Conservation (phyloP, 768 basidiomycete species). For the Hemileccinum rubropunctum region DNA sequence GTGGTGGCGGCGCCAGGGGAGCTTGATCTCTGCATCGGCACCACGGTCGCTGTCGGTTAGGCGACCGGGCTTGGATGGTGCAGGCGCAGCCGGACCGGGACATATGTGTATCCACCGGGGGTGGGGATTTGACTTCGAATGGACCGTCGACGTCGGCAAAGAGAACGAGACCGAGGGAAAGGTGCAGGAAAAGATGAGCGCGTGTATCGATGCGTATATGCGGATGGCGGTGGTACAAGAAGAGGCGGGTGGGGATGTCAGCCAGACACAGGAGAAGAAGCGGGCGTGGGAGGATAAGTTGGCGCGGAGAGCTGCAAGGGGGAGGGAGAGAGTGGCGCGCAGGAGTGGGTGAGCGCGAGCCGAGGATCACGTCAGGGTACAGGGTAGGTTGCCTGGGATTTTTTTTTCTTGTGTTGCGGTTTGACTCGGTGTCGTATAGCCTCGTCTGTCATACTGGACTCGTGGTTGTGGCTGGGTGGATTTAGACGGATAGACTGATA, state of each 20-base stretch:
- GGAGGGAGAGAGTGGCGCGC: constrained; percentile 27
- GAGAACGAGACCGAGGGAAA: constrained; percentile 17
- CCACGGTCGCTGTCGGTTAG: constrained; percentile 20
- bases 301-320: constrained; percentile 36
- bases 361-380: not conserved
- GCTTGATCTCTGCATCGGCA: constrained; percentile 49
- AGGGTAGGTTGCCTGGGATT: constrained; percentile 10
- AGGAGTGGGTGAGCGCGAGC: constrained; percentile 11
- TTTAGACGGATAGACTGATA: not conserved
- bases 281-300: constrained; percentile 40
- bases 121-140: constrained; percentile 87
- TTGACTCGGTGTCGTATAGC: not conserved
- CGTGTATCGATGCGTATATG: constrained; percentile 58
- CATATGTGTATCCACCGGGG: constrained; percentile 43
- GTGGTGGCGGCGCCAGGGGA: constrained; percentile 84
- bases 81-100: not conserved
- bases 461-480: not conserved
- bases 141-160: constrained; percentile 37
- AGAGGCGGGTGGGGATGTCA: constrained; percentile 53
- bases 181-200: constrained; percentile 69
- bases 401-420: not conserved
- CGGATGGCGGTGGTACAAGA: constrained; percentile 46
- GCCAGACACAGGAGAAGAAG: constrained; percentile 73
- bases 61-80: too few relatives aligned
- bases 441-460: not conserved